A percentile compares a stretch with the other conserved stretches of the same genome.
These are phyloP conservation scores for Kazachstania africana DNA, from an alignment of 805 yeast genomes.

Conservation along the genomic window DNA sequence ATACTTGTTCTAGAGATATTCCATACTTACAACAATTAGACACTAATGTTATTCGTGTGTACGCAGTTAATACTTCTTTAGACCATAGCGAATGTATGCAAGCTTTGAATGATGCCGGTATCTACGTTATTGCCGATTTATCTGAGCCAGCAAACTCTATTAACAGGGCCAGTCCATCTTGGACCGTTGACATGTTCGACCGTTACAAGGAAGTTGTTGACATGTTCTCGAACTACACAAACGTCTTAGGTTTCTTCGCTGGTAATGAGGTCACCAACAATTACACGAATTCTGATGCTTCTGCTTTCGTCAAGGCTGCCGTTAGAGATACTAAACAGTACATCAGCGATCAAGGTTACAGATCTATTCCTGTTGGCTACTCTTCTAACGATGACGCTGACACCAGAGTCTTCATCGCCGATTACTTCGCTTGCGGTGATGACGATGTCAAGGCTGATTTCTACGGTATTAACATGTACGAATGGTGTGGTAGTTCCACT, in stretches of 20 bases:
- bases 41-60: slow-evolving; percentile 67
- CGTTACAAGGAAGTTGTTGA: slow-evolving; percentile 66
- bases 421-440: slow-evolving; percentile 68
- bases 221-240: slow-evolving; percentile 54
- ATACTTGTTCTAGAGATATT: slow-evolving; percentile 57
- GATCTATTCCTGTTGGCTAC: slow-evolving; percentile 70
- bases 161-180: slow-evolving; percentile 48
- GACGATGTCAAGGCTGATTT: slow-evolving; percentile 57
- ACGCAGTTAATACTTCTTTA: slow-evolving; percentile 51
- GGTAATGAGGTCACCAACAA: slow-evolving; percentile 78
- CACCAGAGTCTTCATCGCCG: slow-evolving; percentile 58
- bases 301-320: slow-evolving; percentile 77
- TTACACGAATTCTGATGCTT: slow-evolving; percentile 54
- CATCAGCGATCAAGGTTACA: slow-evolving; percentile 47
- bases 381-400: slow-evolving; percentile 65
- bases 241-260: slow-evolving; percentile 72
- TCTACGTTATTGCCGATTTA: slow-evolving; percentile 70
- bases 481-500: slow-evolving; percentile 68
- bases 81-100: slow-evolving; percentile 65
- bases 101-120: slow-evolving; percentile 58
- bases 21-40: slow-evolving; percentile 51
- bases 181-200: slow-evolving; percentile 50
- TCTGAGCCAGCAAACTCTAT: slow-evolving; percentile 56
- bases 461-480: slow-evolving; percentile 83
- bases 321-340: slow-evolving; percentile 65